Conservation (phyloP, 768 basidiomycete species). For the Agrocybe praecox region DNA sequence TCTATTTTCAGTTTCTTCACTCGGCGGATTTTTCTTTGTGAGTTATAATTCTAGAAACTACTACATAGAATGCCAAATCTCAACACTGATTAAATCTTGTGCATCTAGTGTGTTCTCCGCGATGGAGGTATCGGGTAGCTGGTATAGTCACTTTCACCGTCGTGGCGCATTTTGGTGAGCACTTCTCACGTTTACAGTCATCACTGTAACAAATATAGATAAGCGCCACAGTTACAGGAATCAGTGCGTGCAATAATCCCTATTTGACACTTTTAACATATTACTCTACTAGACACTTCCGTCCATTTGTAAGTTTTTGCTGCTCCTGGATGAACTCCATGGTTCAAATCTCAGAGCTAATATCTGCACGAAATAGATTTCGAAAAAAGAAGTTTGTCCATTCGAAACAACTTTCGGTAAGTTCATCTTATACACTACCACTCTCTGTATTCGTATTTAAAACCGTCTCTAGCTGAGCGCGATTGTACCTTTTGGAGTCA, state of each 20-base stretch:
- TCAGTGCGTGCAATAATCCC: constrained; percentile 28
- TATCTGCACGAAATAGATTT: constrained; percentile 28
- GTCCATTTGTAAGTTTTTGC: constrained; percentile 32
- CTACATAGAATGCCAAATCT: background rate
- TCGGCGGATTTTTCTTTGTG: constrained; percentile 38
- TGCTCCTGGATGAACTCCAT: no score
- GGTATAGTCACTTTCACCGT: constrained; percentile 37
- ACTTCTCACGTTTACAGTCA: background rate
- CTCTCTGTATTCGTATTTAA: background rate
- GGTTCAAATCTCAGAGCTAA: background rate
- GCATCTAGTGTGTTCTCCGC: constrained; percentile 34
- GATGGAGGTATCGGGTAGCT: constrained; percentile 37
- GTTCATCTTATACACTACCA: constrained; percentile 9
- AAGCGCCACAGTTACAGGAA: constrained; percentile 35
- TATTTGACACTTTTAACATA: background rate
- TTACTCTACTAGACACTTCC: constrained; percentile 32
- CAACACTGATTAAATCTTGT: background rate
- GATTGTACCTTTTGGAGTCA: constrained; percentile 46
- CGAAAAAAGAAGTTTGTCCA: constrained; percentile 35
- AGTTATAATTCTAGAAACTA: constrained; percentile 6
- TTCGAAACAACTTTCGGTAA: constrained; percentile 36
- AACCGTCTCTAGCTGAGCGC: constrained; percentile 27
- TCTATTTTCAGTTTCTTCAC: constrained; percentile 37
- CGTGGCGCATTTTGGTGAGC: constrained; percentile 42
- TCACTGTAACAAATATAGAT: background rate